Evolutionary conservation across 108 stramenopile species (phyloP).

Genomic region (Nitzschia inconspicua): DNA sequence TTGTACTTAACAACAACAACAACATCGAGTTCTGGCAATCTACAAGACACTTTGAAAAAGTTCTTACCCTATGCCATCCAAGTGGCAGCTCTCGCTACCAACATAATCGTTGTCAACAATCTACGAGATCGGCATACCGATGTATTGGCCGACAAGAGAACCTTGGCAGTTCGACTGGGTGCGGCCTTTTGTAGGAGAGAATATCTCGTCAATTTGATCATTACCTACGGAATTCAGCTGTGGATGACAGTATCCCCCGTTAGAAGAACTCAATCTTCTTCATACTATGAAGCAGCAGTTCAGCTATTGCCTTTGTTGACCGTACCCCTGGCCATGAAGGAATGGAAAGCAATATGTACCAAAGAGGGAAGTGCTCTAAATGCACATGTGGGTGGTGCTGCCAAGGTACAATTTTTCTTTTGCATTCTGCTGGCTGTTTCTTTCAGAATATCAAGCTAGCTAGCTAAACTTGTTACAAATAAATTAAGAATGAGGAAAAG

Average conservation of each 20-base stretch:
- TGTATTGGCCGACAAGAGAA: constrained; percentile 62
- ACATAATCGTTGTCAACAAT: constrained; percentile 90
- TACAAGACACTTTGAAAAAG: neutral
- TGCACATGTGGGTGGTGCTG: constrained; percentile 78
- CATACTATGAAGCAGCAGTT: no score
- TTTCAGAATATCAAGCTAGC: constrained; percentile 6
- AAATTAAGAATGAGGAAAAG: no score
- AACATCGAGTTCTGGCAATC: neutral
- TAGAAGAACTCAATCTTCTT: no score
- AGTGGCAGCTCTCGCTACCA: constrained; percentile 69
- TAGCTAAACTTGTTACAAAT: no score
- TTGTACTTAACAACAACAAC: constrained; percentile 29
- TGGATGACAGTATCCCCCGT: no score
- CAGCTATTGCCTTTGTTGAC: constrained; percentile 55
- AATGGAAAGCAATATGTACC: constrained; percentile 48
- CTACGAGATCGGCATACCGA: constrained; percentile 85
- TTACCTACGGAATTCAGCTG: constrained; percentile 9
- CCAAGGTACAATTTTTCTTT: constrained; percentile 73
- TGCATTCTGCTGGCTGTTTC: constrained; percentile 55
- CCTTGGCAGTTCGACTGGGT: constrained; percentile 83
- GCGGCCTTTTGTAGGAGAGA: constrained; percentile 58
- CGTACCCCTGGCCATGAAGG: constrained; percentile 53
- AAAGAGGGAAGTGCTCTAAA: constrained; percentile 80
- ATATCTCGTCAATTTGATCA: constrained; percentile 42
- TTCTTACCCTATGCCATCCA: constrained; percentile 42